These are phyloP conservation scores for Suhomyces coccinellae DNA, from an alignment of 1,139 yeast species.

Conservation along the genomic window DNA sequence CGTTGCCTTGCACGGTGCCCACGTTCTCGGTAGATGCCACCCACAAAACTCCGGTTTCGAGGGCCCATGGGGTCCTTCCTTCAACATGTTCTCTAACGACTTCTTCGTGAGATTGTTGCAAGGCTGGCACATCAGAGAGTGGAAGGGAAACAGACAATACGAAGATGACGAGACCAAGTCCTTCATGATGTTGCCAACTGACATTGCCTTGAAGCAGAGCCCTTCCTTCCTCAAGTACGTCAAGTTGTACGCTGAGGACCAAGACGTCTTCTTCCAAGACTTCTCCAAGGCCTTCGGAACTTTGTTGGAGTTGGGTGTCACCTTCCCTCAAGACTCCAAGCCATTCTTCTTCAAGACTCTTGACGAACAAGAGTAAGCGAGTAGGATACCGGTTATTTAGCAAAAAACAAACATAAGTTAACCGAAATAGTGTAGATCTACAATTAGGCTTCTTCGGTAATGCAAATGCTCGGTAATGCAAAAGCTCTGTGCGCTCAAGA, in stretches of 20 bases:
- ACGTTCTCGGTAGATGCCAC: slow-evolving; percentile 81
- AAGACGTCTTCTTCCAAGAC: slow-evolving; percentile 67
- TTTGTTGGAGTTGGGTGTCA: slow-evolving; percentile 73
- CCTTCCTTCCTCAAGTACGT: slow-evolving; percentile 65
- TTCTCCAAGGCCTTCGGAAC: slow-evolving; percentile 69
- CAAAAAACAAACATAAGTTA: background rate
- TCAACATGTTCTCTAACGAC: slow-evolving; percentile 81
- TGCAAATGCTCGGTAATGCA: too few species aligned
- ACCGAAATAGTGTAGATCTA: background rate
- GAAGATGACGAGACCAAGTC: slow-evolving; percentile 70
- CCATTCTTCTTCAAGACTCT: slow-evolving; percentile 62
- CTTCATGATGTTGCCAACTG: slow-evolving; percentile 92
- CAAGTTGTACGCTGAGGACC: slow-evolving; percentile 69
- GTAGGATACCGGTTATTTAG: too few species aligned
- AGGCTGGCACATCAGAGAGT: slow-evolving; percentile 75
- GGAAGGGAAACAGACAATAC: slow-evolving; percentile 78
- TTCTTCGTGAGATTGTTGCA: slow-evolving; percentile 71
- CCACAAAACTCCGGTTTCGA: slow-evolving; percentile 67
- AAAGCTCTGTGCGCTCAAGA: too few species aligned
- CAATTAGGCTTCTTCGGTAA: too few species aligned
- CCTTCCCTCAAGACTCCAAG: slow-evolving; percentile 50
- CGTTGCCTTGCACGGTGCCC: slow-evolving; percentile 88
- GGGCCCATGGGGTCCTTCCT: slow-evolving; percentile 95
- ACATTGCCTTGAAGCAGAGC: slow-evolving; percentile 71
- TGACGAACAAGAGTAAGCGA: slow-evolving; percentile 53